A percentile compares a stretch with the other conserved stretches of the same genome.
These are phyloP conservation scores for Hypoxylon sp. DNA, from an alignment of 2,329 filamentous ascomycete genomes.

Conservation along the genomic window DNA sequence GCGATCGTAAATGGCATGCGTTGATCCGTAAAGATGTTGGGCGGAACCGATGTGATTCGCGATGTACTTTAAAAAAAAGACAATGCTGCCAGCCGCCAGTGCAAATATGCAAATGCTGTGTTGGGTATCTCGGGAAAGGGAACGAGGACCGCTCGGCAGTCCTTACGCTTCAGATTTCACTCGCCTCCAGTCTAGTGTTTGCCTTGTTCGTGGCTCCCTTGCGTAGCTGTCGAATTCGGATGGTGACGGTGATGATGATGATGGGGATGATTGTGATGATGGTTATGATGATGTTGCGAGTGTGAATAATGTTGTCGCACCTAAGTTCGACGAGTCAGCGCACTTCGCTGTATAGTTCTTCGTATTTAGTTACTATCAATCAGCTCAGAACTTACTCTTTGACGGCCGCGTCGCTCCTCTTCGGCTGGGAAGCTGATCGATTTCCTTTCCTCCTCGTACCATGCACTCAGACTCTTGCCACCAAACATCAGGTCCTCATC, in stretches of 20 bases:
- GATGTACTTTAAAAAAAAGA: constrained; percentile 13
- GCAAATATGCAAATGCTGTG: constrained; percentile 43
- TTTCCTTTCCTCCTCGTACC: constrained; percentile 72
- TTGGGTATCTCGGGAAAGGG: constrained; percentile 51
- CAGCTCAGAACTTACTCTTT: constrained; percentile 52
- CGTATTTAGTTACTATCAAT: neutral
- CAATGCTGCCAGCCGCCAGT: constrained; percentile 31
- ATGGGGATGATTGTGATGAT: constrained; percentile 44
- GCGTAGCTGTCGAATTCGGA: constrained; percentile 41
- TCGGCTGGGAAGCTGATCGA: constrained; percentile 61
- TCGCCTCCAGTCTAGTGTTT: constrained; percentile 42
- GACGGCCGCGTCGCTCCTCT: constrained; percentile 59
- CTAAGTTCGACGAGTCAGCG: constrained; percentile 39
- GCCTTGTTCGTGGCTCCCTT: constrained; percentile 46
- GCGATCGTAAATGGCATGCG: constrained; percentile 24
- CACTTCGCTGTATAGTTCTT: neutral
- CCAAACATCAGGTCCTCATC: constrained; percentile 74
- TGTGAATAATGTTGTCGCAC: constrained; percentile 48
- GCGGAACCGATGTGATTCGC: constrained; percentile 10
- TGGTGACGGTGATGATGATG: constrained; percentile 47
- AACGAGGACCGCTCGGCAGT: constrained; percentile 31
- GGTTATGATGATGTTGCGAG: constrained; percentile 36
- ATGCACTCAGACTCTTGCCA: constrained; percentile 71
- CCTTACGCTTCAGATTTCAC: constrained; percentile 5
- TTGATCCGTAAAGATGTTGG: constrained; percentile 12